Evolutionary conservation across 2,329 filamentous ascomycete species (phyloP).

Genomic region (Pseudogymnoascus sp.): DNA sequence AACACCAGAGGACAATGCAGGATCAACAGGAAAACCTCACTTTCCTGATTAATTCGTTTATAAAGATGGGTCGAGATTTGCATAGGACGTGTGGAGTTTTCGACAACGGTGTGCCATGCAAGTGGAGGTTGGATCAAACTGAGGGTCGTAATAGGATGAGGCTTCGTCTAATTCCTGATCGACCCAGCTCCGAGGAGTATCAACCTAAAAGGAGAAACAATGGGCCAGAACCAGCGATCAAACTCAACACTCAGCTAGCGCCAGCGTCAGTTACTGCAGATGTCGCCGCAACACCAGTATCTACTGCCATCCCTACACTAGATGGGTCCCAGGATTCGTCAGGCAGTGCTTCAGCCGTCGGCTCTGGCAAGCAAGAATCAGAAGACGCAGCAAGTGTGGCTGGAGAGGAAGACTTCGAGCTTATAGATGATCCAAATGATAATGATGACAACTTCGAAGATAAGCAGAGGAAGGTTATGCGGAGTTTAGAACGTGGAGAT

Average conservation of each 20-base stretch:
- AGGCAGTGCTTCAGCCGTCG: background rate
- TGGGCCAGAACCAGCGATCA: conserved; percentile 34
- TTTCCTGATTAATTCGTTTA: conserved; percentile 69
- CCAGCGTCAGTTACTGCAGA: conserved; percentile 3
- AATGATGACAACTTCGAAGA: conserved; percentile 79
- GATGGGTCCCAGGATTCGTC: conserved; percentile 14
- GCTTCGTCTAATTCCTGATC: conserved; percentile 75
- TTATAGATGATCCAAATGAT: conserved; percentile 88
- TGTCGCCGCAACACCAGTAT: conserved; percentile 11
- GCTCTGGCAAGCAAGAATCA: conserved; percentile 5
- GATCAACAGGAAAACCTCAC: conserved; percentile 86
- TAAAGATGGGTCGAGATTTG: conserved; percentile 71
- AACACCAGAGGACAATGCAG: conserved; percentile 80
- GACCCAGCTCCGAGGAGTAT: conserved; percentile 61
- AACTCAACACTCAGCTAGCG: conserved; percentile 26
- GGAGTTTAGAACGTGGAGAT: conserved; percentile 82
- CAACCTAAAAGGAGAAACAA: conserved; percentile 71
- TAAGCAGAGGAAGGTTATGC: conserved; percentile 96
- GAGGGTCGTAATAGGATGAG: conserved; percentile 95
- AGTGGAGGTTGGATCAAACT: conserved; percentile 92
- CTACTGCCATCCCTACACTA: conserved; percentile 15
- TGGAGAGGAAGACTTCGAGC: conserved; percentile 83
- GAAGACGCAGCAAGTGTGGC: conserved; percentile 32
- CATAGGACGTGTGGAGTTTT: conserved; percentile 76
- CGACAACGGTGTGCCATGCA: conserved; percentile 53